phyloP scores from a whole-genome alignment of 2,329 filamentous ascomycete genomes.

The Sarocladium brachiariae region DNA sequence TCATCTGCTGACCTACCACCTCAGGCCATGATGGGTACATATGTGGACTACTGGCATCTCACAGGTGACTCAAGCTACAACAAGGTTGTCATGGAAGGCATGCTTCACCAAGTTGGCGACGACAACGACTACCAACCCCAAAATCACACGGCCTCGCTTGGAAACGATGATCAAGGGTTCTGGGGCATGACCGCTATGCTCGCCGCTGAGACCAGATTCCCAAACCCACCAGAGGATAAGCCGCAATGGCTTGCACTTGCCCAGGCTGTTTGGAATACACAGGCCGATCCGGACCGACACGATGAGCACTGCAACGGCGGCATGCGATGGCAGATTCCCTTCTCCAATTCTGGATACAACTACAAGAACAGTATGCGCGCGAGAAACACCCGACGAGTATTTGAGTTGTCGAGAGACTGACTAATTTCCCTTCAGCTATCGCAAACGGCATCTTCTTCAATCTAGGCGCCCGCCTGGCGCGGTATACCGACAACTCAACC shows the following conservation, averaged over 20 bases:
- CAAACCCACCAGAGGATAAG: constrained; percentile 49
- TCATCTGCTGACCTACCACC: neutral
- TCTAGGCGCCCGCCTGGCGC: constrained; percentile 60
- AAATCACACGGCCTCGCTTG: constrained; percentile 46
- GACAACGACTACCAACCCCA: constrained; percentile 51
- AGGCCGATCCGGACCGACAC: constrained; percentile 58
- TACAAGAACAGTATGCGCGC: constrained; percentile 53
- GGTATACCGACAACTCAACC: constrained; percentile 60
- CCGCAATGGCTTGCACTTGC: constrained; percentile 67
- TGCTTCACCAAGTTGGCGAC: constrained; percentile 48
- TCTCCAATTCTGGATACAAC: constrained; percentile 58
- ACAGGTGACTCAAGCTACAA: constrained; percentile 57
- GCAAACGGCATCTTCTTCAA: constrained; percentile 60
- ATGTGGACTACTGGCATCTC: constrained; percentile 60
- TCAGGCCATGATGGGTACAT: constrained; percentile 51
- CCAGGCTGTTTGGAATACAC: constrained; percentile 68
- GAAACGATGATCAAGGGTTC: constrained; percentile 66
- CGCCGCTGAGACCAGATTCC: constrained; percentile 65
- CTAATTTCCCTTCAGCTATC: constrained; percentile 31
- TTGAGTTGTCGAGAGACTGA: neutral
- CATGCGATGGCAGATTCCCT: constrained; percentile 71
- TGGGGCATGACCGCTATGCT: constrained; percentile 69
- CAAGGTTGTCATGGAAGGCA: constrained; percentile 42
- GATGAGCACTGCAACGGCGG: constrained; percentile 55
- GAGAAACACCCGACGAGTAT: neutral